Conservation (phyloP, 2,329 filamentous ascomycete species). For the Podosphaera xanthii region DNA sequence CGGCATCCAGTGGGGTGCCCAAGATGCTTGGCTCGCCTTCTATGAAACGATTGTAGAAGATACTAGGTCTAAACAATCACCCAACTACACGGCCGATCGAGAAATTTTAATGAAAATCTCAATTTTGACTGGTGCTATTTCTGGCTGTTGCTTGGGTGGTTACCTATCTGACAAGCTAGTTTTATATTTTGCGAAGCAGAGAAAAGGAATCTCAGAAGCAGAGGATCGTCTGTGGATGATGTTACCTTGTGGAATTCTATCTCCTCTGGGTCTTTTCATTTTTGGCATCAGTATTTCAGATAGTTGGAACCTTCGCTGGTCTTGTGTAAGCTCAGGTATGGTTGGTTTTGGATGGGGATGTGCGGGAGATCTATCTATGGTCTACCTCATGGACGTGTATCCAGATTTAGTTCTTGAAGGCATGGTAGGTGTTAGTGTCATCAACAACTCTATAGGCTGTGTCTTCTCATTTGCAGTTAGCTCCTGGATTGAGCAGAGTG, state of each 20-base stretch:
- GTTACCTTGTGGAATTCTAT: conserved; percentile 15
- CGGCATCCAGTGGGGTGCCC: conserved; percentile 34
- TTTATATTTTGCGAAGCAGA: conserved; percentile 19
- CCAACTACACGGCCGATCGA: conserved; percentile 29
- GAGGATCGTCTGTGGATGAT: conserved; percentile 19
- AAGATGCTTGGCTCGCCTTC: conserved; percentile 36
- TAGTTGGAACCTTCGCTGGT: conserved; percentile 28
- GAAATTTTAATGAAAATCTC: conserved; percentile 36
- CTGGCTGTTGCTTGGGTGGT: conserved; percentile 33
- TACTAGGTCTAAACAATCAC: conserved; percentile 28
- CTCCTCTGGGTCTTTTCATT: conserved; percentile 19
- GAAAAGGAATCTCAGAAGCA: conserved; percentile 18
- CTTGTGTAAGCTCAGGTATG: conserved; percentile 31
- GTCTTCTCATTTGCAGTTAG: conserved; percentile 29
- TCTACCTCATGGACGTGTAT: conserved; percentile 31
- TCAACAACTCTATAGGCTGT: conserved; percentile 31
- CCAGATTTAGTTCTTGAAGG: conserved; percentile 33
- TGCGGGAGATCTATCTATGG: conserved; percentile 30
- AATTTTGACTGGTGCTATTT: conserved; percentile 28
- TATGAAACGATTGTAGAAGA: conserved; percentile 35
- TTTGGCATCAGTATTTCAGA: conserved; percentile 20
- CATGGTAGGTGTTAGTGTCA: conserved; percentile 33
- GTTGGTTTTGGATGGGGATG: conserved; percentile 37
- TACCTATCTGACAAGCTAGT: conserved; percentile 33
- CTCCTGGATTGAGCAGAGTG: conserved; percentile 25